Evolutionary conservation across 176 grass and related monocot genomes (phyloP), one percentile per base, ranked within the genome.

Genomic region (Tuctoria greenei): DNA sequence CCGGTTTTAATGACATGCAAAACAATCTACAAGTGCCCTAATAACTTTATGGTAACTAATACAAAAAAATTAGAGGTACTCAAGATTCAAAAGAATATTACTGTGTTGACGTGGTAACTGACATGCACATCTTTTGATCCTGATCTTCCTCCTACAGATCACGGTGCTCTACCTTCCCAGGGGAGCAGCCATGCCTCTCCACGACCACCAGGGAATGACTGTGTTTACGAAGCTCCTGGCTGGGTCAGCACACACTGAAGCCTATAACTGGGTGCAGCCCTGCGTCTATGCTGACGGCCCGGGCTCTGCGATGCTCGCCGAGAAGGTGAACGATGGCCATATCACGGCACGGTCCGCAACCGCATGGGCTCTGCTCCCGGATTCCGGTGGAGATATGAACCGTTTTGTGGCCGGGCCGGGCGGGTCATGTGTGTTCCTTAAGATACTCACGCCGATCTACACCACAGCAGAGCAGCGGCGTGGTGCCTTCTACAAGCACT

Each of bases 141-240:
- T 31, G 31, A 31, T 31, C 1, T 40, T 18, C 4, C 4, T 40
- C 10, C n/a, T 81, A 21, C 80, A 93, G 91, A 76, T 93, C 16
- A 66, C 69, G 15, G 84, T 90, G 41, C 82, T 90, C 46, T 87
- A 85, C 46, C 56, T 93, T 17, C 84, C 91, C 5, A 41, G 17
- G 1, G 46, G 55, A 27, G 25, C 60, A 5, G 84, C 77, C 0
- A 85, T 90, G 81, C 91, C 91, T 10, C 84, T 93, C 24, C 87
- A 93, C 18, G 81, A 90, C 61, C 84, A 93, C 56, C 84, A 78
- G 7, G 84, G 74, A 28, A 90, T 87, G 84, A 90, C 87, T 4
- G 87, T 87, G 31, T 87, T 93, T 64, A 83, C 73, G 40, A 93
- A 87, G 73, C 78, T 87, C 7, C 78, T 93, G 4, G 55, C 80